Base-by-base conservation (phyloP, 2,329 filamentous ascomycete genomes). In the Elsinoe perseae region DNA sequence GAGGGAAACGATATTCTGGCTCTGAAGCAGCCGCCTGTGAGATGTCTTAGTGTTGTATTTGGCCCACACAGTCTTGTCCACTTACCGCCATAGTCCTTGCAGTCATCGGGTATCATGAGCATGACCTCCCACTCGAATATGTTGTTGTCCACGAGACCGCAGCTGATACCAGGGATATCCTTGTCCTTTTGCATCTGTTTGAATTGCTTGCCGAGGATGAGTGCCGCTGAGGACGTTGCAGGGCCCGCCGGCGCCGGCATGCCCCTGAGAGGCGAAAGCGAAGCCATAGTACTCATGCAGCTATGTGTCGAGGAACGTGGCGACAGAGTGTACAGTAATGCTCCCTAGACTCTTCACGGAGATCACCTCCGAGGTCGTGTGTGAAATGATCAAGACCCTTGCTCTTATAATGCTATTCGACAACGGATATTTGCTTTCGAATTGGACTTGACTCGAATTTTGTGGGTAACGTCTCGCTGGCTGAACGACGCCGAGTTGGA, bases 121-220 rank as follows among this genome's bases (percentile, higher is more conserved):
- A 96, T 95, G 18, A 97, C 90, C 72, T 97, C 91, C 93, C 93
- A 98, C 75, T 95, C 87, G 63, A 96, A 96, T 8, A 97, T 84
- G 69, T 95, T 86, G 70, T 87, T 87, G 65, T 85, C 84, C 54
- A 91, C 84, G 42, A 98, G 77, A 0, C 93, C 93, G 65, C 89
- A 95, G 60, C 90, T 96, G 67, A 97, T 95, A 54, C 92, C 93
- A 0, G 89, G 89, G 46, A 97, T 86, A 71, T 95, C 90, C 69
- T 90, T 92, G 70, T 89, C 85, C 21, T 80, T 83, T 73, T 95
- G 89, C 83, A 98, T 97, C 69, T 95, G 85, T 76, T 95, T 95
- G 62, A 97, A 82, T 74, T 97, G 92, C 57, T 87, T 84, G 64
- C 80, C 77, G 46, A 98, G 82, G 61, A 97, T 82, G 60, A 84